These are phyloP conservation scores for Plasmopara halstedii DNA, from an alignment of 352 stramenopile genomes.

Conservation along the genomic window DNA sequence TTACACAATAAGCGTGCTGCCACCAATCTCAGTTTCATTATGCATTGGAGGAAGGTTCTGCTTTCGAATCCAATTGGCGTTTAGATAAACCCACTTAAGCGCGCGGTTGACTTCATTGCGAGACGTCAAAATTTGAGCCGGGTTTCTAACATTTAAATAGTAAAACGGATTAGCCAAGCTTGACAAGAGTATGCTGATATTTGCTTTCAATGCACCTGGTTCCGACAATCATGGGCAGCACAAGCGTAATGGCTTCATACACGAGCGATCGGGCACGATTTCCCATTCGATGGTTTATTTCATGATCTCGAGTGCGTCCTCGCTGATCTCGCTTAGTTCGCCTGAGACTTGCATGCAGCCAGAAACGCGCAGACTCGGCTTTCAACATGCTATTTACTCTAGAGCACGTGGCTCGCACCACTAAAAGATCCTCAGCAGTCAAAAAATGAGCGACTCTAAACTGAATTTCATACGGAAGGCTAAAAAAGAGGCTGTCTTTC, in stretches of 20 bases:
- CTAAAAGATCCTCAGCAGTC: conserved; percentile 66
- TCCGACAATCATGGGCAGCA: conserved; percentile 71
- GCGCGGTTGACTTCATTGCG: conserved; percentile 59
- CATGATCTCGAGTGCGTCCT: conserved; percentile 44
- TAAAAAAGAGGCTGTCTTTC: conserved; percentile 50
- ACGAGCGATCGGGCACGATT: conserved; percentile 61
- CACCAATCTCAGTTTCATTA: conserved; percentile 16
- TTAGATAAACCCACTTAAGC: conserved; percentile 85
- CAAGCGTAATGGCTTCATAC: conserved; percentile 67
- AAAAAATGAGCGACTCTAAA: conserved; percentile 75
- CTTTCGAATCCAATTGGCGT: conserved; percentile 77
- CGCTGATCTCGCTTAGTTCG: conserved; percentile 50
- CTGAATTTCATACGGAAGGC: conserved; percentile 72
- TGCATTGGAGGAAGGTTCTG: conserved; percentile 45
- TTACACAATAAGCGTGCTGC: conserved; percentile 32
- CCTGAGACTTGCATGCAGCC: conserved; percentile 71
- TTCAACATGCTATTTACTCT: conserved; percentile 80
- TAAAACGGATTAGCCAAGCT: not conserved
- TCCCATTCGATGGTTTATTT: conserved; percentile 35
- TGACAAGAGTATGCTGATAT: not conserved
- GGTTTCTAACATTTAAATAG: conserved; percentile 44
- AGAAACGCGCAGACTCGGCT: conserved; percentile 78
- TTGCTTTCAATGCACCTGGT: conserved; percentile 26
- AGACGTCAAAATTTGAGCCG: conserved; percentile 56
- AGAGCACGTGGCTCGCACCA: conserved; percentile 64